Base-by-base conservation (phyloP, 2,329 filamentous ascomycete species). In the Talaromyces piceae region DNA sequence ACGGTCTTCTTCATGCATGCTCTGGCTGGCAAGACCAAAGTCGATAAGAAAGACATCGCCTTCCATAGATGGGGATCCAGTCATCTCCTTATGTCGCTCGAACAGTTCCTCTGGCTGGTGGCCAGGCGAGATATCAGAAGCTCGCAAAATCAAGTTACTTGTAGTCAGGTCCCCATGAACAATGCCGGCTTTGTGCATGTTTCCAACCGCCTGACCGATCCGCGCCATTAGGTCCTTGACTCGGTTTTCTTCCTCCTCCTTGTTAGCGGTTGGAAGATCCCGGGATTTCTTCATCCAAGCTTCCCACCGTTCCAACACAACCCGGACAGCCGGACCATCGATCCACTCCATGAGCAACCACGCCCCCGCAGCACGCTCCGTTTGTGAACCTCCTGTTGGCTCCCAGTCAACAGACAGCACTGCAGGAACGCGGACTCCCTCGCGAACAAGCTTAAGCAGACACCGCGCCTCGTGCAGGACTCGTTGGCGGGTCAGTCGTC, bases 151-250 rank as follows among this genome's bases (percentile, higher is more conserved):
- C 73, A 98, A 78, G 71, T 98, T 98, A 72, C 91, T 96, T 57
- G 91, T 98, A 54, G 93, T 98, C 72, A 98, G 71, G 73, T 98
- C 93, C 37, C 93, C 93, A 73, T 98, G 93, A 53, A 95, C 83
- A 51, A 97, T 81, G 13, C 91, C 91, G n/a, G 83, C 78, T 50
- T 78, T 79, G 74, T 98, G 93, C 75, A 98, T 74, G 50, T 68
- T 77, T 6, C 87, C 90, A 13, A 95, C 80, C 2, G 84, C 83
- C 4, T 67, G 63, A 1, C 88, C 91, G 54, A 95, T 82, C 56
- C 80, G 76, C 44, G 76, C 71, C 80, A 95, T 83, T 54, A 95
- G 71, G 11, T 65, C 74, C 43, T 77, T 73, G 13, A 90, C 68
- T 28, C 74, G 74, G 30, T 65, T 66, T 55, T 81, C 77, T n/a